Conservation (phyloP, 2,329 filamentous ascomycete genomes). For the Claviceps paspali region DNA sequence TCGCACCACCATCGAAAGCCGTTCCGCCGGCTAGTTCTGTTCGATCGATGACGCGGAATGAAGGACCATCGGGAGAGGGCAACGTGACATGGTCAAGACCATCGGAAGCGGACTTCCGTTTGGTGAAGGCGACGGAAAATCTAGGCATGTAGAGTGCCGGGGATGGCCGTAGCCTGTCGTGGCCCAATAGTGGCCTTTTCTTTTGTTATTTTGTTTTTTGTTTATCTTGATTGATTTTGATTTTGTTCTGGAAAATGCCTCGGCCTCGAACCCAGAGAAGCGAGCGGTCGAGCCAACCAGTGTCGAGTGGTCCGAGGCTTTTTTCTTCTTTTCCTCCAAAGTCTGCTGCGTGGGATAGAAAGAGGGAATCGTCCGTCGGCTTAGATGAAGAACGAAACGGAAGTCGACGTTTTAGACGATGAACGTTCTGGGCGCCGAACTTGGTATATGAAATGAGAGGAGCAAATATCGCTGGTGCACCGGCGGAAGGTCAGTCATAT, state of each 20-base stretch:
- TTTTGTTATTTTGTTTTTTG: no score
- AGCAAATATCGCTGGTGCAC: not conserved
- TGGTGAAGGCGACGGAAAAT: constrained; percentile 42
- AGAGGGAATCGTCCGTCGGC: no score
- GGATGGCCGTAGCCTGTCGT: constrained; percentile 4
- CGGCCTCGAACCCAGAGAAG: no score
- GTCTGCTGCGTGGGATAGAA: no score
- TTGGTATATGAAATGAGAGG: no score
- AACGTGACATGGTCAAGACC: constrained; percentile 35
- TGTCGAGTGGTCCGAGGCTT: not conserved
- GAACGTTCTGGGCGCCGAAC: no score
- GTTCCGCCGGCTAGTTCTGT: constrained; percentile 28
- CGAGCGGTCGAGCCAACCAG: not conserved
- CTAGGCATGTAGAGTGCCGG: constrained; percentile 40
- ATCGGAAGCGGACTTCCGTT: constrained; percentile 45
- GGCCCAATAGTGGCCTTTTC: constrained; percentile 1
- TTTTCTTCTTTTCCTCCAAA: no score
- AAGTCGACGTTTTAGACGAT: no score
- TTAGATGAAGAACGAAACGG: no score
- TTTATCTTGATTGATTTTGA: no score
- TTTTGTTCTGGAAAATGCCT: no score
- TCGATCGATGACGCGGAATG: constrained; percentile 44
- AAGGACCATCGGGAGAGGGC: constrained; percentile 28
- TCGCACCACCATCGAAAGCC: constrained; percentile 35
- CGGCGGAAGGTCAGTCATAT: not conserved